Conservation (phyloP, 202 grass and related monocot species). For the Digitaria exilis region DNA sequence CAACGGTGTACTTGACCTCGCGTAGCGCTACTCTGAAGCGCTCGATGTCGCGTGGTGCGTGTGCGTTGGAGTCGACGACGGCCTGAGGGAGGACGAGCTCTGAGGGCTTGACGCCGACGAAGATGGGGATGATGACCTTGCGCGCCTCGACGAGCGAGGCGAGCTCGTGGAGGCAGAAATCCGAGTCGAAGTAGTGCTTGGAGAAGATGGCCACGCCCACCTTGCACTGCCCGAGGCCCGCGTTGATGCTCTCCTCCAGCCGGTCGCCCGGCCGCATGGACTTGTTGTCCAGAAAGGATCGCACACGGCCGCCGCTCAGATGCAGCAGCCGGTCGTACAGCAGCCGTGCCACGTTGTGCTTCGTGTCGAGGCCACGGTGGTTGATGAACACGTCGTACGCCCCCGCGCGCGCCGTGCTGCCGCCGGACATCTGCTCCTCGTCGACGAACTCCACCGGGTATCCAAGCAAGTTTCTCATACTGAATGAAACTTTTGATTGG, state of each 20-base stretch:
- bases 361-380: constrained; percentile 80
- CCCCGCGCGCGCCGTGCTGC: background rate
- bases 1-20: constrained; percentile 77
- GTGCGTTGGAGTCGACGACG: background rate
- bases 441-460: constrained; percentile 32
- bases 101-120: constrained; percentile 76
- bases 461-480: background rate
- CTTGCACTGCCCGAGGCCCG: constrained; percentile 53
- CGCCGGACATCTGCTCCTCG: constrained; percentile 18
- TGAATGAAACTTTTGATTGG: background rate
- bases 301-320: background rate
- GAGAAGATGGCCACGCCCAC: constrained; percentile 78
- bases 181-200: constrained; percentile 60
- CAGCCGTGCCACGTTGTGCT: constrained; percentile 59
- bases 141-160: constrained; percentile 62
- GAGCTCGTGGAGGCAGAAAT: constrained; percentile 82
- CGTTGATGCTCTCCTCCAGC: constrained; percentile 55
- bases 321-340: constrained; percentile 60
- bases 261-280: constrained; percentile 78
- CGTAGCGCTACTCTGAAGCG: constrained; percentile 55
- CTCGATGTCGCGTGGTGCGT: constrained; percentile 47
- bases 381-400: constrained; percentile 84
- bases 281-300: constrained; percentile 68
- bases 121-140: constrained; percentile 85
- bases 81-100: constrained; percentile 49